These are phyloP conservation scores for Puya raimondii DNA, from an alignment of 176 grass and related monocot species.

Conservation along the genomic window DNA sequence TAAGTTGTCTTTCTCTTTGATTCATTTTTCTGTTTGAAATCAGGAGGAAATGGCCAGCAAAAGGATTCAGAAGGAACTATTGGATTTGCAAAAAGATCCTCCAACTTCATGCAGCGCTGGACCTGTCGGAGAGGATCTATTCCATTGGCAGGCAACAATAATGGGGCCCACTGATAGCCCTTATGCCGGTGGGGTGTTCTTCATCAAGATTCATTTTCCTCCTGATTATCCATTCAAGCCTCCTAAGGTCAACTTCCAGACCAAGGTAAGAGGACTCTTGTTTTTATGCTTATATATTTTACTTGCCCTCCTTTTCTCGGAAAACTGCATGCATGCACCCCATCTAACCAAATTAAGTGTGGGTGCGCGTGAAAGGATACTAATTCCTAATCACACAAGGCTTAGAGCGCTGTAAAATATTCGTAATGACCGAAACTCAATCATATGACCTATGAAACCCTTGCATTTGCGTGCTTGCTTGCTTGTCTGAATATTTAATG, in stretches of 20 bases:
- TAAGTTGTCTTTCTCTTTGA: background rate
- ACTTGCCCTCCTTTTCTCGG: background rate
- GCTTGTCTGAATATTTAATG: no score
- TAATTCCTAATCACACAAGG: no score
- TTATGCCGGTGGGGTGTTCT: slow-evolving; percentile 73
- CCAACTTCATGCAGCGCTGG: slow-evolving; percentile 82
- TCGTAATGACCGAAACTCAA: no score
- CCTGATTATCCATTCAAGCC: slow-evolving; percentile 93
- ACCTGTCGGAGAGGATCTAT: slow-evolving; percentile 73
- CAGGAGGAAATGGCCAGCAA: slow-evolving; percentile 67
- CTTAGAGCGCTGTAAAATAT: no score
- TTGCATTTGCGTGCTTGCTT: no score
- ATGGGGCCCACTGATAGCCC: slow-evolving; percentile 91
- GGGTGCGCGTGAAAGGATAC: no score
- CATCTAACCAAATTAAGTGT: no score
- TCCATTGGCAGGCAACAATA: slow-evolving; percentile 89
- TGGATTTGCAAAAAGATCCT: slow-evolving; percentile 88
- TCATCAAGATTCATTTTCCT: slow-evolving; percentile 86
- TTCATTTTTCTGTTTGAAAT: background rate
- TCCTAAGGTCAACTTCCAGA: slow-evolving; percentile 86
- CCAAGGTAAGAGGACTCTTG: slow-evolving; percentile 40
- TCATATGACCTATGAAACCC: no score
- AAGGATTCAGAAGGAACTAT: slow-evolving; percentile 85
- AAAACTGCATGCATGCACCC: background rate
- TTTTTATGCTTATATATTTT: background rate